phyloP scores from a whole-genome alignment of 2,329 filamentous ascomycete genomes.

The Xenoacremonium recifei region DNA sequence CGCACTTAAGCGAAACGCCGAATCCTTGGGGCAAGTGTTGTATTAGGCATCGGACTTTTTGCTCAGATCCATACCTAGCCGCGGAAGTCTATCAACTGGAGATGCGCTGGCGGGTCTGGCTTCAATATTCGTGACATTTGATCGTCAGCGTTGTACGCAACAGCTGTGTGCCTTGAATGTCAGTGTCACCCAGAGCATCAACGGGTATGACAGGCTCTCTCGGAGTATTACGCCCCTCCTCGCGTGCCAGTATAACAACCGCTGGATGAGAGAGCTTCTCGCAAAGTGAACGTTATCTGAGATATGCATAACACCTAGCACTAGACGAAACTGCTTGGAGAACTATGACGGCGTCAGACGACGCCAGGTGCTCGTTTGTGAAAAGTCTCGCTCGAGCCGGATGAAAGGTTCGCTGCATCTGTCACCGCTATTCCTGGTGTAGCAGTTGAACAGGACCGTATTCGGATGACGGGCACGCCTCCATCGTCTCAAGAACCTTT shows the following conservation, averaged over 20 bases:
- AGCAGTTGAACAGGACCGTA: slow-evolving; percentile 17
- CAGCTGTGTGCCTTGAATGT: too few relatives aligned
- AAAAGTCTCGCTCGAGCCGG: neutral
- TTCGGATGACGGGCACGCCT: slow-evolving; percentile 6
- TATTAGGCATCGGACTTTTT: neutral
- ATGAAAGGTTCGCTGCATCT: neutral
- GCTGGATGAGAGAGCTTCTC: slow-evolving; percentile 5
- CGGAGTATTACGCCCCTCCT: too few relatives aligned
- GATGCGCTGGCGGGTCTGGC: too few relatives aligned
- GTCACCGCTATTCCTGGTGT: slow-evolving; percentile 21
- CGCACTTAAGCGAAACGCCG: slow-evolving; percentile 12
- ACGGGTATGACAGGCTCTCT: too few relatives aligned
- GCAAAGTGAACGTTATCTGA: slow-evolving; percentile 12
- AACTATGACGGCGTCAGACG: neutral
- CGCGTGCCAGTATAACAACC: too few relatives aligned
- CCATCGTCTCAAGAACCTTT: too few relatives aligned
- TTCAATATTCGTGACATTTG: too few relatives aligned
- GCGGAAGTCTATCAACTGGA: too few relatives aligned
- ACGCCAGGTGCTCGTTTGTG: neutral
- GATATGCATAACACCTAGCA: slow-evolving; percentile 8
- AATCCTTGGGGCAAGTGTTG: slow-evolving; percentile 5
- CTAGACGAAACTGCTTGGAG: too few relatives aligned
- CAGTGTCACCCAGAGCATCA: too few relatives aligned
- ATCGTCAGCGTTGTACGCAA: too few relatives aligned
- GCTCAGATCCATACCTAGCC: too few relatives aligned